phyloP scores from a whole-genome alignment of 169 alveolate genomes.

The Plasmodium gonderi region DNA sequence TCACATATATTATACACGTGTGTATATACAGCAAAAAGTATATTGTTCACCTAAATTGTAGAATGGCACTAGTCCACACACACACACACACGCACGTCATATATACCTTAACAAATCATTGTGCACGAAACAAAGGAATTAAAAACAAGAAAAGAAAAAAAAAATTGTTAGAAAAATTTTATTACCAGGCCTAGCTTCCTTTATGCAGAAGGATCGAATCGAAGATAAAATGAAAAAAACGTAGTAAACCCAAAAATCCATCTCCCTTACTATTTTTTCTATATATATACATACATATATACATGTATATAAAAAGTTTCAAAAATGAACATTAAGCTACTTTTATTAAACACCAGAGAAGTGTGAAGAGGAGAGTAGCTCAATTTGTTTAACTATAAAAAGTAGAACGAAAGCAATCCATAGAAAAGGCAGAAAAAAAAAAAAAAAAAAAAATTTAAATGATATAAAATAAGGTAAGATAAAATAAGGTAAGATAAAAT shows the following conservation, averaged over 20 bases:
- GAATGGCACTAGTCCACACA: not conserved
- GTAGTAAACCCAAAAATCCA: slow-evolving; percentile 8
- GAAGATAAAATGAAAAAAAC: slow-evolving; percentile 22
- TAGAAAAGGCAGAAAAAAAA: not conserved
- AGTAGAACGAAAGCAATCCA: not conserved
- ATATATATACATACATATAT: not conserved
- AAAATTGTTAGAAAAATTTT: not conserved
- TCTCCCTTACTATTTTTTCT: not conserved
- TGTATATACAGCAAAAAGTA: not conserved
- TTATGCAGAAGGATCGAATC: slow-evolving; percentile 19
- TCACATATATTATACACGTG: not conserved
- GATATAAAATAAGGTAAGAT: not conserved
- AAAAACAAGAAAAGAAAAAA: no score
- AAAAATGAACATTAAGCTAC: not conserved
- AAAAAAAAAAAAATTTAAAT: not conserved
- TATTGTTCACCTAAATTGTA: no score
- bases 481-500: not conserved
- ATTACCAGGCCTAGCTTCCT: slow-evolving; percentile 19
- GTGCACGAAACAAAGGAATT: no score
- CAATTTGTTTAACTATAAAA: not conserved
- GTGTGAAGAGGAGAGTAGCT: not conserved
- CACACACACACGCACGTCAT: not conserved
- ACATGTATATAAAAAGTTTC: not conserved
- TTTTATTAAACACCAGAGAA: not conserved
- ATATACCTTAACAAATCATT: no score